Evolutionary conservation across 1,139 yeast genomes (phyloP).

Genomic region (Suhomyces anneliseae): DNA sequence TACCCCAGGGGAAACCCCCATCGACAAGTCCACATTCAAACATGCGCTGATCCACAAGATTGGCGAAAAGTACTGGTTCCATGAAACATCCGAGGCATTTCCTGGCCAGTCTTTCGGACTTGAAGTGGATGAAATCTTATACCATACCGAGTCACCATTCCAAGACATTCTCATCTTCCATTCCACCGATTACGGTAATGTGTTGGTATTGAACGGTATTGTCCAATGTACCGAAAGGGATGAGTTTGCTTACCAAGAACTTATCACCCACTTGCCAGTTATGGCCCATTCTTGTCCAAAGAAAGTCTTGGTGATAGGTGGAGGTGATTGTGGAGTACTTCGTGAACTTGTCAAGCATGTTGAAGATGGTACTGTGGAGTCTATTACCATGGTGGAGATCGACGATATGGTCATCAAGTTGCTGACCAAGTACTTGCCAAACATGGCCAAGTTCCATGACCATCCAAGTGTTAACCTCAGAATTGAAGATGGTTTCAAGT

Average conservation of each 20-base stretch:
- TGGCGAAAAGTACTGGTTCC: slow-evolving; percentile 40
- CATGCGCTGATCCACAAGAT: slow-evolving; percentile 31
- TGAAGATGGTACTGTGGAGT: slow-evolving; percentile 51
- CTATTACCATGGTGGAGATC: slow-evolving; percentile 83
- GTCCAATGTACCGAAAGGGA: slow-evolving; percentile 88
- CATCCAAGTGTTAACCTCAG: slow-evolving; percentile 74
- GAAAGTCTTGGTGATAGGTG: slow-evolving; percentile 82
- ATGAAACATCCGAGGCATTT: slow-evolving; percentile 38
- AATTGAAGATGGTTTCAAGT: slow-evolving; percentile 89
- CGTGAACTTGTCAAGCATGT: slow-evolving; percentile 81
- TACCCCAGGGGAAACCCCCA: background rate
- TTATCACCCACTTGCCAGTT: slow-evolving; percentile 78
- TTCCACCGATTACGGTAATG: slow-evolving; percentile 77
- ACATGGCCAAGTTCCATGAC: slow-evolving; percentile 70
- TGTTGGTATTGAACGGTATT: slow-evolving; percentile 80
- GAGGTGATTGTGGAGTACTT: slow-evolving; percentile 92
- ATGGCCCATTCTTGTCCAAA: slow-evolving; percentile 74
- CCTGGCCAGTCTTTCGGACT: slow-evolving; percentile 50
- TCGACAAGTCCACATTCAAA: slow-evolving; percentile 11
- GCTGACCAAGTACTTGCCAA: slow-evolving; percentile 72
- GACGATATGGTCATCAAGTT: slow-evolving; percentile 83
- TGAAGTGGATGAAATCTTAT: slow-evolving; percentile 33
- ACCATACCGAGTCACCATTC: slow-evolving; percentile 36
- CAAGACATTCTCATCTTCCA: slow-evolving; percentile 64
- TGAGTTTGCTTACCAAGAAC: slow-evolving; percentile 88